Base-by-base conservation (phyloP, 441 rosid species). In the Pelargonium cotyledonis region DNA sequence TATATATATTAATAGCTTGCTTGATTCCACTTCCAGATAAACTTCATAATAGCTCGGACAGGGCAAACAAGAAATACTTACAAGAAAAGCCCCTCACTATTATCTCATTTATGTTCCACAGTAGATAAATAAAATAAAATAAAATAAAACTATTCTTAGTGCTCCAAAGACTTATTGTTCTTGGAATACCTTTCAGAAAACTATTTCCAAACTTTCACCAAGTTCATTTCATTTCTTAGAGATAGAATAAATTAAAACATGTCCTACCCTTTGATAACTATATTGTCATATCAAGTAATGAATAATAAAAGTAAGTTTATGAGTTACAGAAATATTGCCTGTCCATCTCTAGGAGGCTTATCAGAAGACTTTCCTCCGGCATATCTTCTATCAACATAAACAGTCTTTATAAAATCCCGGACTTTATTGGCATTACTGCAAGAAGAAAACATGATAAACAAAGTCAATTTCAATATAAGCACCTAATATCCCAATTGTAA, bases 321-420 rank as follows among this genome's bases (percentile, higher is more conserved):
- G 19, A 21, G 61, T 7, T 16, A 55, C 19, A 55, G 61, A 55
- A 65, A 67, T 15, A 16, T 7, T 84, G 81, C 96, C 99, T 90
- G 96, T 40, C 73, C 67, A 79, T 91, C 92, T 76, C 81, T 83
- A 4, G 88, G 88, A 78, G 88, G 97, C 84, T 86, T 86, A 73
- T 91, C 90, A 19, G 85, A 68, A 70, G 64, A 78, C 77, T 75
- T 86, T 71, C 82, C 89, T 68, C 94, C 90, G 38, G 89, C 92
- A 82, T 88, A 91, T 78, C 78, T 87, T 81, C 73, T 87, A 76
- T 91, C 92, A 71, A 86, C 87, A 78, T 91, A 95, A 21, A 90
- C 90, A 69, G 63, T 75, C 83, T 85, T 95, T 80, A 95, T 95
- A 78, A 95, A 90, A 63, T 91, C 93, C 15, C 99, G 87, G 74